Evolutionary conservation across 805 yeast genomes (phyloP).

Genomic region (Candida nonsorbophila): DNA sequence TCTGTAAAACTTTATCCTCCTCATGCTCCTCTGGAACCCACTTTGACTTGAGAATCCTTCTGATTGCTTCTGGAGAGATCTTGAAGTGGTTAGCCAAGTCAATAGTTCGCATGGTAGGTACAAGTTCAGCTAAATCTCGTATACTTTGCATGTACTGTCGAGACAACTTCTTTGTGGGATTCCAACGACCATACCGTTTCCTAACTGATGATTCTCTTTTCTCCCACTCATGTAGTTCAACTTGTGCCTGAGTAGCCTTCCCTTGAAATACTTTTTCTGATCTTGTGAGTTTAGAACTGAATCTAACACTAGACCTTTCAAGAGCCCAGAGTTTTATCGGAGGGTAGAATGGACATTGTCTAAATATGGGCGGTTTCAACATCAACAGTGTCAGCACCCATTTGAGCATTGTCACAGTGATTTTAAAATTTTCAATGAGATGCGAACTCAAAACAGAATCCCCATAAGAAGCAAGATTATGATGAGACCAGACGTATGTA

Average conservation of each 20-base stretch:
- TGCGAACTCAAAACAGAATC: too few species aligned
- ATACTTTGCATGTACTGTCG: slow-evolving; percentile 66
- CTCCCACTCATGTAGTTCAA: slow-evolving; percentile 49
- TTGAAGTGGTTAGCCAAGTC: slow-evolving; percentile 61
- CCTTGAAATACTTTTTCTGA: background rate
- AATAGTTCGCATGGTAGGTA: slow-evolving; percentile 57
- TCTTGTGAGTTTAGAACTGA: background rate
- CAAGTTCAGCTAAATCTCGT: slow-evolving; percentile 45
- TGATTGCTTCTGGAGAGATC: slow-evolving; percentile 75
- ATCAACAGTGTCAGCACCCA: background rate
- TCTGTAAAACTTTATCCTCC: slow-evolving; percentile 33
- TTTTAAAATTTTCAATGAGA: too few species aligned
- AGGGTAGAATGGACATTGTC: too few species aligned
- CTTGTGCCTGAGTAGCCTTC: slow-evolving; percentile 1
- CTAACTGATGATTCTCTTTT: slow-evolving; percentile 59
- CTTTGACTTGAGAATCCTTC: slow-evolving; percentile 70
- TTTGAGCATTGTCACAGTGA: too few species aligned
- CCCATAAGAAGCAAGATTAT: too few species aligned
- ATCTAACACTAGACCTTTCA: too few species aligned
- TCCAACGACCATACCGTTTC: slow-evolving; percentile 64
- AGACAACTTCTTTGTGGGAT: slow-evolving; percentile 61
- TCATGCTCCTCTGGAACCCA: slow-evolving; percentile 70
- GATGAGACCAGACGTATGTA: too few species aligned
- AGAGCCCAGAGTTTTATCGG: too few species aligned
- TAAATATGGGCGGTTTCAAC: background rate